These are phyloP conservation scores for Aspergillus funiculosus DNA, from an alignment of 495 filamentous ascomycete genomes.

Conservation along the genomic window DNA sequence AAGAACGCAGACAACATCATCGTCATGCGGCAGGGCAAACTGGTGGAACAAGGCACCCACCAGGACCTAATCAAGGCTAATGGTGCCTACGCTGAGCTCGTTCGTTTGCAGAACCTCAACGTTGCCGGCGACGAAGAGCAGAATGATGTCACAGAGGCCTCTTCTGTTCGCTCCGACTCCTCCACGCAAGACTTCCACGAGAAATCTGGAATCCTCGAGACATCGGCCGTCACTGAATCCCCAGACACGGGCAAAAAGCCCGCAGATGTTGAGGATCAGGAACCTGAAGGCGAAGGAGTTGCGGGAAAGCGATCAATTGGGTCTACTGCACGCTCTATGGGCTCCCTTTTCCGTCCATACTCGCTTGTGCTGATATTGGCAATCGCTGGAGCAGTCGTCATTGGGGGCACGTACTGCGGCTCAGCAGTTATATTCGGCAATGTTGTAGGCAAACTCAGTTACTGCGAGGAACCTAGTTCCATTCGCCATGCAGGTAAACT, in stretches of 20 bases:
- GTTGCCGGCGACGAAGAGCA: no score
- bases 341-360: constrained; percentile 11
- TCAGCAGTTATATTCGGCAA: constrained; percentile 49
- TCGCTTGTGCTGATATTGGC: constrained; percentile 1
- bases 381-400: constrained; percentile 18
- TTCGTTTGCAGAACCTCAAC: constrained; percentile 19
- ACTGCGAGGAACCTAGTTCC: constrained; percentile 29
- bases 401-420: constrained; percentile 41
- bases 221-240: neutral
- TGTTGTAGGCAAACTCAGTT: constrained; percentile 37
- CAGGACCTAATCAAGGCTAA: constrained; percentile 26
- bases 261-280: neutral
- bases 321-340: neutral
- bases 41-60: constrained; percentile 38
- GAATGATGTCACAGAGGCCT: neutral
- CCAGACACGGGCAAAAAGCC: neutral
- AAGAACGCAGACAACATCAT: constrained; percentile 34
- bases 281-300: neutral
- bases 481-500: constrained; percentile 40
- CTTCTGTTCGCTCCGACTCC: neutral
- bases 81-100: constrained; percentile 13
- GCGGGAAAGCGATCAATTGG: neutral
- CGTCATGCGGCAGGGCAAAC: constrained; percentile 29
- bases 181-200: neutral
- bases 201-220: neutral